phyloP scores from a whole-genome alignment of 1,139 yeast genomes.

The Casaregolazyma lundiana region DNA sequence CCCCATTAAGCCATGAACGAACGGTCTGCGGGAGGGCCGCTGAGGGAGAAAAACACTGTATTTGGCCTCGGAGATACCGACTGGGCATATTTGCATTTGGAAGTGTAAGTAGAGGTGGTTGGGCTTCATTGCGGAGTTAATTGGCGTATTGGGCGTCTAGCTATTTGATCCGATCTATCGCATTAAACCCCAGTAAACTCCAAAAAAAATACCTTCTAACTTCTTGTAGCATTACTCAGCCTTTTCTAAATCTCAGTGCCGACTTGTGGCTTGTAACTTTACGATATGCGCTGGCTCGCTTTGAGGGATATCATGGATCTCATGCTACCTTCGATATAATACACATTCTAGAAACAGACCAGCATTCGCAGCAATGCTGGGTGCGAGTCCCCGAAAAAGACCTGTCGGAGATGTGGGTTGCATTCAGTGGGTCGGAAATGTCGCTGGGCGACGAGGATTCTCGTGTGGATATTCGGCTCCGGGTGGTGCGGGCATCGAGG shows the following conservation, averaged over 20 bases:
- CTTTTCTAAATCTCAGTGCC: background rate
- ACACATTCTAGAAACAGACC: conserved; percentile 21
- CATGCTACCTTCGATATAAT: conserved; percentile 41
- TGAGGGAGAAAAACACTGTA: background rate
- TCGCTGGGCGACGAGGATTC: conserved; percentile 7
- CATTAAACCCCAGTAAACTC: too few species aligned
- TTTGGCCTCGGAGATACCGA: conserved; percentile 29
- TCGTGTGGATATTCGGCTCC: conserved; percentile 18
- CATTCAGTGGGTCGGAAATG: conserved; percentile 23
- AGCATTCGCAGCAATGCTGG: conserved; percentile 23
- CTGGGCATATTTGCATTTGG: conserved; percentile 37
- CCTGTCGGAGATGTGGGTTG: conserved; percentile 25
- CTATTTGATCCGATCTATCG: too few species aligned
- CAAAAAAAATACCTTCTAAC: background rate
- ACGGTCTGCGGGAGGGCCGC: background rate
- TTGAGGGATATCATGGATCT: conserved; percentile 41
- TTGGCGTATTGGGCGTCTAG: background rate
- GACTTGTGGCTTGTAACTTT: background rate
- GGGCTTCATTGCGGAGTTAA: background rate
- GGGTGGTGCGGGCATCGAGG: conserved; percentile 27
- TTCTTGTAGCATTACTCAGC: background rate
- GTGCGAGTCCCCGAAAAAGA: conserved; percentile 26
- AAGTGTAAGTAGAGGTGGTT: conserved; percentile 31
- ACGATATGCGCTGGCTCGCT: conserved; percentile 32
- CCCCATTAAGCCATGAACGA: background rate